phyloP scores from a whole-genome alignment of 208 protist genomes.

The Leishmania turanica region DNA sequence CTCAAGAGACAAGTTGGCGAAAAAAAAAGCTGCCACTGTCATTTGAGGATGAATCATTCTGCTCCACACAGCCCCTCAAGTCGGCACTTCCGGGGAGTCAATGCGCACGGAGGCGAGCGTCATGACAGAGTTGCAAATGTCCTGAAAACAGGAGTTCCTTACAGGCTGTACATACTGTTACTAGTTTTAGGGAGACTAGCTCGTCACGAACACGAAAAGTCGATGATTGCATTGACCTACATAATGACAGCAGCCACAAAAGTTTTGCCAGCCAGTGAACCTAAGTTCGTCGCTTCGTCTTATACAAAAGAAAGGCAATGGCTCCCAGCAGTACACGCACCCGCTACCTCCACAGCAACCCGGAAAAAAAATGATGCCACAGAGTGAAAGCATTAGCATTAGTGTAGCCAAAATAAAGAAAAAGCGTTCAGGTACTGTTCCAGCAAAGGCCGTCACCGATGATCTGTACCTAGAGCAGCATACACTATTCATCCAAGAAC shows the following conservation, averaged over 20 bases:
- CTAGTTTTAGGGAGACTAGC: not conserved
- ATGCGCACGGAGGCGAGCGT: not conserved
- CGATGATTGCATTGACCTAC: not conserved
- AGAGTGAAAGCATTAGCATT: not conserved
- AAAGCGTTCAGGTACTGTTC: not conserved
- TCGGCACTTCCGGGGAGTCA: not conserved
- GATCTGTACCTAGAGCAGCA: not conserved
- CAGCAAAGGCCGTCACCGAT: not conserved
- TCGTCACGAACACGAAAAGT: not conserved
- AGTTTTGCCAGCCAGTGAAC: not conserved
- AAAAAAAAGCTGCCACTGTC: not conserved
- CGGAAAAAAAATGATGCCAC: not conserved
- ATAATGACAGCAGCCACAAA: not conserved
- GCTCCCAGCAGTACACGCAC: not conserved
- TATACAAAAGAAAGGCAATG: not conserved
- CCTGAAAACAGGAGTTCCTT: not conserved
- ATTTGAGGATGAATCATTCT: not conserved
- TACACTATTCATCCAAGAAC: not conserved
- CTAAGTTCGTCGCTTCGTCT: not conserved
- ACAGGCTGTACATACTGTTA: not conserved
- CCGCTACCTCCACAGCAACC: not conserved
- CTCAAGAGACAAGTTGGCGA: not conserved
- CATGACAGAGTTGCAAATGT: not conserved
- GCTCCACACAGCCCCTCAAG: not conserved
- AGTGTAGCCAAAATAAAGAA: not conserved